A percentile compares a stretch with the other conserved stretches of the same genome.
These are phyloP conservation scores for Agaricales sp. DNA, from an alignment of 1,284 basidiomycete genomes.

Conservation along the genomic window DNA sequence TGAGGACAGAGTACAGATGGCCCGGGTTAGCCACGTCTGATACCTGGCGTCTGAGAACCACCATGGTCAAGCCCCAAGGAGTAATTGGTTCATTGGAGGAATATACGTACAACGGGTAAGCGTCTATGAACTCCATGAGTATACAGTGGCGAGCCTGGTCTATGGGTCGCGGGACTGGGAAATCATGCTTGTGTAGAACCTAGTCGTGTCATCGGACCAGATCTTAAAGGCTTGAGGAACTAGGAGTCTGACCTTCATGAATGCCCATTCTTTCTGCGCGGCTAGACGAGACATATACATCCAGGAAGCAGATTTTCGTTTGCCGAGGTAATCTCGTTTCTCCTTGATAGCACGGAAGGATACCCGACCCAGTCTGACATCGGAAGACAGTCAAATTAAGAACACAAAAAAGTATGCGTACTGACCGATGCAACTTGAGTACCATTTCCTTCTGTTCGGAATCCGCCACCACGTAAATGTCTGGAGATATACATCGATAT, in stretches of 20 bases:
- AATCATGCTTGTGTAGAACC: slow-evolving; percentile 89
- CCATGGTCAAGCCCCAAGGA: slow-evolving; percentile 10
- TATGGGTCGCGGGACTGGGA: slow-evolving; percentile 89
- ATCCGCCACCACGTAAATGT: slow-evolving; percentile 92
- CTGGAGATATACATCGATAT: slow-evolving; percentile 25
- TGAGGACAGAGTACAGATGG: slow-evolving; percentile 84
- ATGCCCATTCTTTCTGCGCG: slow-evolving; percentile 96
- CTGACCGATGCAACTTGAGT: slow-evolving; percentile 84
- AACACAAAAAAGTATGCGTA: slow-evolving; percentile 2
- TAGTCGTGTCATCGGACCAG: slow-evolving; percentile 18
- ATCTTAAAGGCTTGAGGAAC: slow-evolving; percentile 2
- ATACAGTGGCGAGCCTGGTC: slow-evolving; percentile 94
- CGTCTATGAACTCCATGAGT: slow-evolving; percentile 93
- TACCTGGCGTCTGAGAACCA: slow-evolving; percentile 74
- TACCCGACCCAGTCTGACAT: slow-evolving; percentile 65
- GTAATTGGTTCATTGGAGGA: slow-evolving; percentile 3
- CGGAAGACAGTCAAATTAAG: slow-evolving; percentile 6
- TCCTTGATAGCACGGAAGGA: slow-evolving; percentile 96
- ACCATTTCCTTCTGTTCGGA: slow-evolving; percentile 79
- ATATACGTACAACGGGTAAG: slow-evolving; percentile 77
- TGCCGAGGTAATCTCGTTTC: slow-evolving; percentile 95
- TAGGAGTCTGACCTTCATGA: slow-evolving; percentile 78
- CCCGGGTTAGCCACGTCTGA: slow-evolving; percentile 77
- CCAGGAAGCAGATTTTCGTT: slow-evolving; percentile 94
- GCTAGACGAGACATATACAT: slow-evolving; percentile 99